These are phyloP conservation scores for Davidsoniella eucalypti DNA, from an alignment of 2,329 filamentous ascomycete genomes.

Conservation along the genomic window DNA sequence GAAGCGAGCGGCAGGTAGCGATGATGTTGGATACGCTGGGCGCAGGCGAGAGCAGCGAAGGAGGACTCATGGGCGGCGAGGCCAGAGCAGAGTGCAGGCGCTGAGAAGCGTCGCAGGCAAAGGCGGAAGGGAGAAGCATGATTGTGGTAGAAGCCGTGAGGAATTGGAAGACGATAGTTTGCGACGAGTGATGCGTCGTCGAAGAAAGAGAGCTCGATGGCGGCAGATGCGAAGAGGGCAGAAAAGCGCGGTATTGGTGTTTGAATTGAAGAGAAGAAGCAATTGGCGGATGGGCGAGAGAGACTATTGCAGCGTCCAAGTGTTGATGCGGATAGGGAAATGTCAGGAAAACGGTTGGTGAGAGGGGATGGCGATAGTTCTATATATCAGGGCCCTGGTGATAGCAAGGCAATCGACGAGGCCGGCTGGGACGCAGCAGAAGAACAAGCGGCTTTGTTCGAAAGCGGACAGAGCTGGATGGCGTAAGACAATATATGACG, in stretches of 20 bases:
- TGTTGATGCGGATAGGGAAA: conserved; percentile 1
- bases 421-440: neutral
- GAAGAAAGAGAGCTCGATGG: neutral
- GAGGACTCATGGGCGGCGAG: conserved; percentile 42
- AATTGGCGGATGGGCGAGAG: conserved; percentile 1
- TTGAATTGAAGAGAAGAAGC: neutral
- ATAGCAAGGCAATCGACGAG: neutral
- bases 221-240: too few species aligned
- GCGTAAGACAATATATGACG: neutral
- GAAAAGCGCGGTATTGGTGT: too few species aligned
- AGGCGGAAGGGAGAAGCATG: conserved; percentile 44
- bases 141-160: conserved; percentile 14
- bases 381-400: conserved; percentile 5
- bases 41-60: conserved; percentile 14
- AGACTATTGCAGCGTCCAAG: conserved; percentile 5
- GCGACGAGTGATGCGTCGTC: neutral
- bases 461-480: neutral
- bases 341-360: conserved; percentile 1
- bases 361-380: conserved; percentile 8
- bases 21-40: conserved; percentile 34
- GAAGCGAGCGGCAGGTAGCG: conserved; percentile 42
- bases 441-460: neutral
- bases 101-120: conserved; percentile 40
- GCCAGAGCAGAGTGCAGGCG: conserved; percentile 32
- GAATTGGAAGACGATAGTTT: neutral